Evolutionary conservation across 805 yeast species (phyloP).

Genomic region (Metschnikowia anglica): DNA sequence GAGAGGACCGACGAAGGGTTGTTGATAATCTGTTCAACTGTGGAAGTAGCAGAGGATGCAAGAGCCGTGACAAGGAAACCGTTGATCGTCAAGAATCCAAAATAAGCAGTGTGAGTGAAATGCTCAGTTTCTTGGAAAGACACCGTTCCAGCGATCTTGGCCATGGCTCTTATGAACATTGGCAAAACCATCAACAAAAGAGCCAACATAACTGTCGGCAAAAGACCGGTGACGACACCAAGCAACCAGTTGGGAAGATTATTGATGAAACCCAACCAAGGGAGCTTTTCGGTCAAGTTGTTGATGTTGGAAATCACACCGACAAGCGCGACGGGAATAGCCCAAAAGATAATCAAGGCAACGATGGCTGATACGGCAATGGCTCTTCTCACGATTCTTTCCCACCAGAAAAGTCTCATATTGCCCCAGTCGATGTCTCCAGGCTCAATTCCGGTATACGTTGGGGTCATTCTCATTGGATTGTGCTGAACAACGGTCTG

Average conservation of each 20-base stretch:
- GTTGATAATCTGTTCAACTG: conserved; percentile 59
- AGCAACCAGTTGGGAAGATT: conserved; percentile 51
- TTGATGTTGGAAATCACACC: conserved; percentile 72
- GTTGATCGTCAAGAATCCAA: conserved; percentile 69
- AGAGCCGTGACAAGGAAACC: conserved; percentile 69
- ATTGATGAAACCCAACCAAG: conserved; percentile 50
- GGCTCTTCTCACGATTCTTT: conserved; percentile 53
- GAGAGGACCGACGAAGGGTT: conserved; percentile 58
- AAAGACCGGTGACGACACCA: conserved; percentile 66
- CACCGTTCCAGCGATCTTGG: conserved; percentile 56
- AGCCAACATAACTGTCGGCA: conserved; percentile 67
- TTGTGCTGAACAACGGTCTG: conserved; percentile 64
- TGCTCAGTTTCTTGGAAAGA: conserved; percentile 58
- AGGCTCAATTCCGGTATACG: conserved; percentile 62
- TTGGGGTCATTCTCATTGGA: conserved; percentile 63
- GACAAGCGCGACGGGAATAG: conserved; percentile 76
- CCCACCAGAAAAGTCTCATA: conserved; percentile 81
- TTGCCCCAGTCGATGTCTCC: conserved; percentile 66
- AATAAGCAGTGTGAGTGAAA: conserved; percentile 65
- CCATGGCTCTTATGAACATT: conserved; percentile 61
- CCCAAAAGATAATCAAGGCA: conserved; percentile 65
- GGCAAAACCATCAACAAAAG: conserved; percentile 68
- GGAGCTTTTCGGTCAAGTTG: conserved; percentile 56
- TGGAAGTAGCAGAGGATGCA: conserved; percentile 69
- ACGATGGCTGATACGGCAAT: conserved; percentile 53